Base-by-base conservation (phyloP, 2,329 filamentous ascomycete genomes). In the Diaporthe ilicicola region DNA sequence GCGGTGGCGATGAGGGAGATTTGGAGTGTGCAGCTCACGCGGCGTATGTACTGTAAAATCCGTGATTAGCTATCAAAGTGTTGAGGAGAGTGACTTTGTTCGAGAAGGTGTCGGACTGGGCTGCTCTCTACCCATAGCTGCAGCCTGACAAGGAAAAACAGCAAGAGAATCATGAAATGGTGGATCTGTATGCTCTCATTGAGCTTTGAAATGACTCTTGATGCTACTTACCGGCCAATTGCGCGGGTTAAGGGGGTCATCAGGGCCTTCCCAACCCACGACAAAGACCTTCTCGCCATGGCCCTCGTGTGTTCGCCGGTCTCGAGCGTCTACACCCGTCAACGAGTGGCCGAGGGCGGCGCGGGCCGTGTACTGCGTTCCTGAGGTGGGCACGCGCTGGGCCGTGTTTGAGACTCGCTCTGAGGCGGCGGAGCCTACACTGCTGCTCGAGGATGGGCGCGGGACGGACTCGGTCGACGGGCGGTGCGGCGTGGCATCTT, bases 1-100 rank as follows among this genome's bases (percentile, higher is more conserved):
- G 86, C 82, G 34, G 86, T 84, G 0, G 82, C 86, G 37, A 90
- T 86, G 2, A 79, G 66, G 0, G 83, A 82, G 4, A 87, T 82
- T 17, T 85, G 77, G 0, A 84, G 62, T 0, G 83, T 86, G 1
- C 80, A 80, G 6, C 77, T 74, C 6, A 84, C 73, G 1, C 83
- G 80, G 8, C 76, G 77, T 3, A 71, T 59, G 9, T 64, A 64
- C 59, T 64, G 29, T 37, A 3, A 5, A 10, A 1, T 0, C 24
- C 29, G 2, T n/a, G 4, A n/a, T 64, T 50, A 64, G 59, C 59
- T 12, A 34, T 7, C 12, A 10, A 37, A 2, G 19, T 19, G 42
- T 4, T 1, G 3, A 19, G 6, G 9, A 54, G 12, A 12, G 8
- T 22, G n/a, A 48, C 10, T 24, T 24, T 8, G 8, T 48, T 2